Conservation (phyloP, 768 basidiomycete species). For the Kwoniella heveanensis region DNA sequence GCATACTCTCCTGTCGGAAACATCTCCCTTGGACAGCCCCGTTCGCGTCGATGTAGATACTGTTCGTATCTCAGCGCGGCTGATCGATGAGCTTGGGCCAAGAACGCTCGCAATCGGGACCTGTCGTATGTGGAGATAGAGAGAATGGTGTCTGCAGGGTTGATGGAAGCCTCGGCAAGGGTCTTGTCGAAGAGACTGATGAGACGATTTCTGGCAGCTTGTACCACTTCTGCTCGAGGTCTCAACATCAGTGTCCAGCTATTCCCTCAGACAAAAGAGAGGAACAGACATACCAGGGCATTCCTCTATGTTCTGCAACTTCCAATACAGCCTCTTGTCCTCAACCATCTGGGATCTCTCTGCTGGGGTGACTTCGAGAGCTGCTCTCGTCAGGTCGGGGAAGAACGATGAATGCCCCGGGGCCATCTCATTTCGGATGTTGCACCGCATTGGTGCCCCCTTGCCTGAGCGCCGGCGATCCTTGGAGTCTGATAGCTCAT, state of each 20-base stretch:
- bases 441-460: too few species aligned
- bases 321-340: constrained; percentile 42
- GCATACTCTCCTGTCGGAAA: constrained; percentile 43
- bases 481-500: too few species aligned
- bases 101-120: constrained; percentile 15
- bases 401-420: not conserved
- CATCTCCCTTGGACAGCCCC: constrained; percentile 43
- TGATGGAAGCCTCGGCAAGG: constrained; percentile 14
- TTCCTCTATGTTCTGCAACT: constrained; percentile 49
- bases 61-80: constrained; percentile 34
- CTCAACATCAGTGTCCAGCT: constrained; percentile 4
- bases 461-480: too few species aligned
- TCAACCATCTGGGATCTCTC: constrained; percentile 9
- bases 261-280: too few species aligned
- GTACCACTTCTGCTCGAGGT: constrained; percentile 25
- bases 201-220: constrained; percentile 31
- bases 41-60: constrained; percentile 38
- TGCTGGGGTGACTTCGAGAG: not conserved
- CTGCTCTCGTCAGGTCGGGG: constrained; percentile 9
- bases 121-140: constrained; percentile 28
- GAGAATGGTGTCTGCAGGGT: constrained; percentile 32
- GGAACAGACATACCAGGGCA: constrained; percentile 35
- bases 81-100: constrained; percentile 28
- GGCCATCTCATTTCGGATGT: too few species aligned
- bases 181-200: constrained; percentile 39